Evolutionary conservation across 169 alveolate genomes (phyloP), one percentile per base, ranked within the genome.

Genomic region (Plasmodium falciparum): DNA sequence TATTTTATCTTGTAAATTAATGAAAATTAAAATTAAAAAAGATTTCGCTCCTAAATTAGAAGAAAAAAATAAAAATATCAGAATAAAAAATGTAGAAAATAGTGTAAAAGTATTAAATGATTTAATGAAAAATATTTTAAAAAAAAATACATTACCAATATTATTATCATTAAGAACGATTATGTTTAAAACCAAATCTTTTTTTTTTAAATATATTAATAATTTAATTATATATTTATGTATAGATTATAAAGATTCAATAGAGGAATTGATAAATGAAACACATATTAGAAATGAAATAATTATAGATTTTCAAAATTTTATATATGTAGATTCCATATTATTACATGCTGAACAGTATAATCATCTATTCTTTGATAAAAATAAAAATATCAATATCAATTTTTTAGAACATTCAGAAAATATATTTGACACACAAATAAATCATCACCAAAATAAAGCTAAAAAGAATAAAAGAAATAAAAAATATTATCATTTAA

Each of bases 1-100:
- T 33, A 76, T 76, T 2, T 29, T 76, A 29, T 47, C 71, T 20
- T 76, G 78, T 11, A 65, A 58, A 76, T 76, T 76, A 65, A 76
- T 76, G 89, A 76, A 76, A 59, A 76, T 76, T 22, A 76, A 76
- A 76, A 76, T 76, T 50, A 76, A 76, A 76, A 76, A 76, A 65
- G 89, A 76, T 76, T 76, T 76, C 3, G 65, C 89, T 43, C 5
- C 39, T 29, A 76, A 76, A 76, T 76, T 76, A 59, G 89, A 76
- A 58, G 89, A 76, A 76, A 76, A 76, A 52, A 76, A 76, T 66
- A 76, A 63, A 66, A 76, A 58, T 63, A 50, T 65, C 15, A 76
- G 66, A 65, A 65, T 76, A 24, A 76, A 59, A 66, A 76, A 76
- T 76, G 89, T 76, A 69, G 89, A 76, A 58, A 76, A 66, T 76